A percentile compares a stretch with the other conserved stretches of the same genome.
Conservation (phyloP, 768 basidiomycete genomes). For the Pilatotrama ljubarskyi region DNA sequence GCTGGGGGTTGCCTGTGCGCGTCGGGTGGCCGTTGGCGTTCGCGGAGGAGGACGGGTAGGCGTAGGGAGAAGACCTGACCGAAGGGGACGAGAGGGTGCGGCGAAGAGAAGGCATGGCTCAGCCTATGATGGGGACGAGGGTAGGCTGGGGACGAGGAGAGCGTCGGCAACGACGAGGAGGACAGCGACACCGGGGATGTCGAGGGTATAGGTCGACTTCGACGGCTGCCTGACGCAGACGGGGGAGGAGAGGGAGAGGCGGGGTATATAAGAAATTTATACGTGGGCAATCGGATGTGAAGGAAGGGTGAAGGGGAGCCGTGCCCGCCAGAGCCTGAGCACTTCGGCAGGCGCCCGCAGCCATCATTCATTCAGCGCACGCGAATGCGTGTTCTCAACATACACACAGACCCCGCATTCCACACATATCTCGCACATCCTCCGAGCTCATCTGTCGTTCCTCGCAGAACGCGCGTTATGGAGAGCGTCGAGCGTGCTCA, state of each 20-base stretch:
- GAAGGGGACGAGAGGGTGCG: conserved; percentile 70
- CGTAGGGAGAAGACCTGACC: conserved; percentile 70
- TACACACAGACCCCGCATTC: neutral
- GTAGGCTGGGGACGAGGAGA: neutral
- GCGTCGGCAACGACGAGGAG: conserved; percentile 13
- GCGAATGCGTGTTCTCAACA: neutral
- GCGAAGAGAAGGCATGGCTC: conserved; percentile 78
- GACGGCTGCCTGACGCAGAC: conserved; percentile 21
- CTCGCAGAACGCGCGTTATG: conserved; percentile 1
- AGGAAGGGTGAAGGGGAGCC: conserved; percentile 26
- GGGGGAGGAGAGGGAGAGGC: conserved; percentile 17
- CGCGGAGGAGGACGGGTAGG: conserved; percentile 39
- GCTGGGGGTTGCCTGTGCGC: conserved; percentile 37
- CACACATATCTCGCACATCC: neutral
- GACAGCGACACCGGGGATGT: conserved; percentile 11
- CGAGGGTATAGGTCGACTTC: conserved; percentile 26
- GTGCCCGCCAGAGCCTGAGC: neutral
- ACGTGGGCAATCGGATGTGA: conserved; percentile 31
- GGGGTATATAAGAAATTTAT: conserved; percentile 22
- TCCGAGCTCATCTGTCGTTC: neutral
- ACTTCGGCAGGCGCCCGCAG: neutral
- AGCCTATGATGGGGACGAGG: conserved; percentile 37
- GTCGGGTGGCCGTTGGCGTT: conserved; percentile 28
- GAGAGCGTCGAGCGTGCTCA: neutral
- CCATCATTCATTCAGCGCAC: conserved; percentile 1